phyloP scores from a whole-genome alignment of 352 stramenopile species.

The Phytophthora sp. region DNA sequence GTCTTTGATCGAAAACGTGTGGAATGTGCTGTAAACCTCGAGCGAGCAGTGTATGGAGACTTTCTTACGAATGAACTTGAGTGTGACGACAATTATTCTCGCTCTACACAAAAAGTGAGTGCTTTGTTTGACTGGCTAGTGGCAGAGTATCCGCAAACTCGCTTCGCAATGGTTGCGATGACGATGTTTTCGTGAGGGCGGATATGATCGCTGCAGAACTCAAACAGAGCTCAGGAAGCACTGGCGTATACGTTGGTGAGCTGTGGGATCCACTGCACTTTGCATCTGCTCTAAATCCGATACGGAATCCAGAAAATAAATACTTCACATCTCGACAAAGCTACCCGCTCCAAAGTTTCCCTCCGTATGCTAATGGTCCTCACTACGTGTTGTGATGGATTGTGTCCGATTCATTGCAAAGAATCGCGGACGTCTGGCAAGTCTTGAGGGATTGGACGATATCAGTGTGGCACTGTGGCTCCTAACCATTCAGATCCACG shows the following conservation, averaged over 20 bases:
- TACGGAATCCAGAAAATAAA: too few species aligned
- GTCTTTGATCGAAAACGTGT: not conserved
- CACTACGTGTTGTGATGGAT: slow-evolving; percentile 51
- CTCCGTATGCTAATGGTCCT: slow-evolving; percentile 35
- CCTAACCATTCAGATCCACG: slow-evolving; percentile 49
- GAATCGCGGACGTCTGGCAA: slow-evolving; percentile 28
- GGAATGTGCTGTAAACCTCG: slow-evolving; percentile 10
- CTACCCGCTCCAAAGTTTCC: slow-evolving; percentile 29
- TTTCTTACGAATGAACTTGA: slow-evolving; percentile 41
- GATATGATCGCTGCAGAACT: too few species aligned
- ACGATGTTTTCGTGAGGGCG: too few species aligned
- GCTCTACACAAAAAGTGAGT: slow-evolving; percentile 19
- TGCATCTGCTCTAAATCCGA: too few species aligned
- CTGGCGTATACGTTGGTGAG: too few species aligned
- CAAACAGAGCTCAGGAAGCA: too few species aligned
- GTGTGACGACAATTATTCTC: slow-evolving; percentile 37
- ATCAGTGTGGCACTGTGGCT: slow-evolving; percentile 61
- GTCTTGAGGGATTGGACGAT: slow-evolving; percentile 48
- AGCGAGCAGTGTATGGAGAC: slow-evolving; percentile 34
- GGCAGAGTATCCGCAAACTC: not conserved
- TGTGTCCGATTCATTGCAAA: slow-evolving; percentile 42
- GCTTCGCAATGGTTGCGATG: slow-evolving; percentile 52
- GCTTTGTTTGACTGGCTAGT: slow-evolving; percentile 30
- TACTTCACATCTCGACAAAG: slow-evolving; percentile 5
- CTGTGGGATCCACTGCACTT: too few species aligned